Evolutionary conservation across 345 rosid species (phyloP).

Genomic region (Lepidium aucheri): DNA sequence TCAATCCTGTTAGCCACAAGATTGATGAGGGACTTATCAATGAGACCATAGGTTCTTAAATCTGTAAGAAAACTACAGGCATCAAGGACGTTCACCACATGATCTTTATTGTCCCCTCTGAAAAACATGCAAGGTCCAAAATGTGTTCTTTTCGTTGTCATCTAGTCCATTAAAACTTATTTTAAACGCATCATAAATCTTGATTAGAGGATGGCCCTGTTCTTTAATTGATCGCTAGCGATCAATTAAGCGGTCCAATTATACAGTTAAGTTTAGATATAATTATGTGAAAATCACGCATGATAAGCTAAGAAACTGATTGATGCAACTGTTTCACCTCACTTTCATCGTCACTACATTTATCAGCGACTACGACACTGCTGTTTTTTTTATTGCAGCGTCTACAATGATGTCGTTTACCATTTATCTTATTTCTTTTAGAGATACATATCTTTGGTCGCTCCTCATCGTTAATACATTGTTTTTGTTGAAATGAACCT

Average conservation of each 20-base stretch:
- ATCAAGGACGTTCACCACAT: constrained; percentile 13
- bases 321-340: too few relatives aligned
- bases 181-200: constrained; percentile 10
- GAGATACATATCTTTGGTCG: too few relatives aligned
- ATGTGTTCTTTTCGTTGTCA: constrained; percentile 10
- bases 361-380: too few relatives aligned
- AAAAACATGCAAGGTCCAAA: constrained; percentile 40
- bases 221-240: too few relatives aligned
- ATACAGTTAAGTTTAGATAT: too few relatives aligned
- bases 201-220: not conserved
- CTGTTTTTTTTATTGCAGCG: too few relatives aligned
- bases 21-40: constrained; percentile 27
- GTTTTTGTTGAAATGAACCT: not conserved
- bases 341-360: too few relatives aligned
- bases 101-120: not conserved
- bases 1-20: not conserved
- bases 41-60: constrained; percentile 14
- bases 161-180: constrained; percentile 24
- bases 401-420: too few relatives aligned
- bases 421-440: too few relatives aligned
- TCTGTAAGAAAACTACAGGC: not conserved
- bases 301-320: too few relatives aligned
- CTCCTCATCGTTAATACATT: not conserved
- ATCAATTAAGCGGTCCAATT: too few relatives aligned
- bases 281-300: too few relatives aligned